These are phyloP conservation scores for Euphorbia pulcherrima DNA, from an alignment of 345 rosid genomes.

Conservation along the genomic window DNA sequence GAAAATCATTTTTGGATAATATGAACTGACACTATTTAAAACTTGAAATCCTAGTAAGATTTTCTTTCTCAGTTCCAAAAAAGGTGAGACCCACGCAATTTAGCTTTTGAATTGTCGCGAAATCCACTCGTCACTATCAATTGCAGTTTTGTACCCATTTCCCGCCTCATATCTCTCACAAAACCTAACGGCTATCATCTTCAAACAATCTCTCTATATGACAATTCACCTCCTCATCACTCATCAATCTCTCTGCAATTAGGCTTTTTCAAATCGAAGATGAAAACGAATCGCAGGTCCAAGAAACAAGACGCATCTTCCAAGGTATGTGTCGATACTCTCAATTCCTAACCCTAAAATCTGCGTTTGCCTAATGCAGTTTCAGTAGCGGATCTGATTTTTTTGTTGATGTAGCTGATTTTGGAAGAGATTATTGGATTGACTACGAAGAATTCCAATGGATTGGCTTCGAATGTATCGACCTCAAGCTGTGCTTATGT, in stretches of 20 bases:
- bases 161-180: slow-evolving; percentile 20
- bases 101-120: background rate
- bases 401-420: slow-evolving; percentile 40
- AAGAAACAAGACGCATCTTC: slow-evolving; percentile 49
- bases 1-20: no score
- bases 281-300: slow-evolving; percentile 45
- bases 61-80: no score
- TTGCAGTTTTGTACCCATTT: background rate
- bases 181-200: slow-evolving; percentile 2
- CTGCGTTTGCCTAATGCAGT: background rate
- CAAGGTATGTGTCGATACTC: slow-evolving; percentile 32
- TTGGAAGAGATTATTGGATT: slow-evolving; percentile 66
- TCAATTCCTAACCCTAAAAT: background rate
- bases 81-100: background rate
- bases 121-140: background rate
- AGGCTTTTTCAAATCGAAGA: slow-evolving; percentile 10
- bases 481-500: slow-evolving; percentile 50
- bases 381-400: background rate
- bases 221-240: background rate
- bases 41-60: no score
- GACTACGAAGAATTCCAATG: slow-evolving; percentile 58
- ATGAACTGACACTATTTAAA: no score
- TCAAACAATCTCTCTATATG: background rate
- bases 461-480: slow-evolving; percentile 49
- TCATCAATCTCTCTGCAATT: background rate